Base-by-base conservation (phyloP, 345 rosid species). In the Acer saccharum region DNA sequence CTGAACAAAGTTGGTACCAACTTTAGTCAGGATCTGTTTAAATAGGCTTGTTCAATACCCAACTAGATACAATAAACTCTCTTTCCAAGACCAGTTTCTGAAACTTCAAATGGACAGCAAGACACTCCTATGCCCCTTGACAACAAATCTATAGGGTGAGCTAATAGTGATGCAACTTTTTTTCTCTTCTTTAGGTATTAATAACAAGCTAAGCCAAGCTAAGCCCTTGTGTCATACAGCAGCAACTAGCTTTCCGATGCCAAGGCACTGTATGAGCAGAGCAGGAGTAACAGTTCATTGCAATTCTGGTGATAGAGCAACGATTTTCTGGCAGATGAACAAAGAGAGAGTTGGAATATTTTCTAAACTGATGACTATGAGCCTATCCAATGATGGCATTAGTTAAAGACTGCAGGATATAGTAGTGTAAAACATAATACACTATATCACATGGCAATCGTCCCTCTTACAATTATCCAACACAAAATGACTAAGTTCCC, bases 21-120 rank as follows among this genome's bases (percentile, higher is more conserved):
- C 21, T 7, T 61, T 65, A 0, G 70, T 13, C 41, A 81, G 54
- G 25, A 78, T 68, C 7, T 23, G 55, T 72, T 72, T 84, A 83
- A 62, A 76, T 39, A 76, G 23, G 50, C 16, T 50, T 50, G 55
- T 46, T 17, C 48, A 64, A 4, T 17, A 72, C 66, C 74, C 62
- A 46, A 74, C n/a, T n/a, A 48, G 39, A 58, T 35, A 1, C 6
- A 4, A n/a, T 41, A 67, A 3, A 67, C 13, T 55, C 14, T 69
- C 72, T 69, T 7, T n/a, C 3, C 25, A 11, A 17, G 27, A 25
- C 20, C 23, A 6, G 60, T 29, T 71, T 2, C 64, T 10, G 8
- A 54, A 32, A 17, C 48, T 10, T 29, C 62, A 55, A 35, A 7
- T 2, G 16, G 54, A 61, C 29, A 23, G 39, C 63, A 41, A 7